Evolutionary conservation across 208 protist species (phyloP).

Genomic region (Leishmania aethiopica): DNA sequence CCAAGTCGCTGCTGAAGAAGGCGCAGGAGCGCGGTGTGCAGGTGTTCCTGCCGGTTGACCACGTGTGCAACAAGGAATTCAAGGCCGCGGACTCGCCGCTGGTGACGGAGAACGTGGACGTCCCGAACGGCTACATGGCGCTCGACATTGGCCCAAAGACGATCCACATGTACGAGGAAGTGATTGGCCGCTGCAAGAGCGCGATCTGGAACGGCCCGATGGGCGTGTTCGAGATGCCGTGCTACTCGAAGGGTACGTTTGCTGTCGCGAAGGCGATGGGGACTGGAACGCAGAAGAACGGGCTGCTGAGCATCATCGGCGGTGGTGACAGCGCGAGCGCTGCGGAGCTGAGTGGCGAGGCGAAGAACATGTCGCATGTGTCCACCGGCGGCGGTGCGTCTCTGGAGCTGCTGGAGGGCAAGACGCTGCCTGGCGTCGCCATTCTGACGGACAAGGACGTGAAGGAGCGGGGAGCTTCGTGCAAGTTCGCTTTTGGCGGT

Average conservation of each 20-base stretch:
- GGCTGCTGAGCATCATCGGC: conserved; percentile 91
- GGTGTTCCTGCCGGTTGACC: conserved; percentile 97
- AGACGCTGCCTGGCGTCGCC: conserved; percentile 91
- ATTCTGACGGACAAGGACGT: conserved; percentile 72
- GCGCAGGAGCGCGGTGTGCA: conserved; percentile 96
- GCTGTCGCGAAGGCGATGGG: conserved; percentile 84
- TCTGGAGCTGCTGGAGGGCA: conserved; percentile 99
- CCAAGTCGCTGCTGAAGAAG: conserved; percentile 93
- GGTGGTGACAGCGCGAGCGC: conserved; percentile 98
- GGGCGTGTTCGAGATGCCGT: conserved; percentile 98
- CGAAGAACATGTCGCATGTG: conserved; percentile 96
- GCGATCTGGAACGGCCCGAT: conserved; percentile 98
- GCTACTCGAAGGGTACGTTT: conserved; percentile 95
- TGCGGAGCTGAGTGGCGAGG: conserved; percentile 88
- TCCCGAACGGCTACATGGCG: conserved; percentile 92
- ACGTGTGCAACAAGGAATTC: conserved; percentile 95
- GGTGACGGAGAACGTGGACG: conserved; percentile 70
- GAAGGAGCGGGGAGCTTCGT: background rate
- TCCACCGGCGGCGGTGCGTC: conserved; percentile 99
- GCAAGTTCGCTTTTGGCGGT: background rate
- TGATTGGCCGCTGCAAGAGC: conserved; percentile 88
- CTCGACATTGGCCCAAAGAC: conserved; percentile 97
- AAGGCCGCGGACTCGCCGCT: conserved; percentile 66
- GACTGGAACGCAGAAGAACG: conserved; percentile 60
- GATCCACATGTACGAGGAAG: conserved; percentile 73